A percentile compares a stretch with the other conserved stretches of the same genome.
Conservation (phyloP, 225 moss, liverwort and hornwort genomes). For the Neckera pumila region DNA sequence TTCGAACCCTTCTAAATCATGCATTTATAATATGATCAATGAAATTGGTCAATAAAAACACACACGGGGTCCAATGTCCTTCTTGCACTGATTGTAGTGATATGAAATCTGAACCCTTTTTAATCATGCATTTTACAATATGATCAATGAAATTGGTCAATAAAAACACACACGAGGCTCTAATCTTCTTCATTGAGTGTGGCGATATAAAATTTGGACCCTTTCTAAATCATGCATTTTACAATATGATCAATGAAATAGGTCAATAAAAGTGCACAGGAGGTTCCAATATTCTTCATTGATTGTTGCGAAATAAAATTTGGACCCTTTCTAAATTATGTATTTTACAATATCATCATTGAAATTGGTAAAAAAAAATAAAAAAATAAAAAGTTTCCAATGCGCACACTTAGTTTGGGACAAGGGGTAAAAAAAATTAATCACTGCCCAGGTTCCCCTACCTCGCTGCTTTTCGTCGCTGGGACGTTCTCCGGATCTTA, state of each 20-base stretch:
- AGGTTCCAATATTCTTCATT: not conserved
- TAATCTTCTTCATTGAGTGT: not conserved
- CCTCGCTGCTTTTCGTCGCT: not conserved
- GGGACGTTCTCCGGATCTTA: not conserved
- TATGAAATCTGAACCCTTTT: not conserved
- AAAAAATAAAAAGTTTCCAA: not conserved
- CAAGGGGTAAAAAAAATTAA: not conserved
- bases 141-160: not conserved
- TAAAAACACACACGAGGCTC: not conserved
- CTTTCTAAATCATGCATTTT: not conserved
- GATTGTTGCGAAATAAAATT: not conserved
- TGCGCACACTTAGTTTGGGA: not conserved
- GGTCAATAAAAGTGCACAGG: too few relatives aligned
- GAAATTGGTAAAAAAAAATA: not conserved
- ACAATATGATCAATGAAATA: not conserved
- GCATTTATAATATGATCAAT: not conserved
- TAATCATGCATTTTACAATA: not conserved
- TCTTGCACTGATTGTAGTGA: not conserved
- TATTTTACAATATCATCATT: not conserved
- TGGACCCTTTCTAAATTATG: not conserved
- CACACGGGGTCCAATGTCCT: not conserved
- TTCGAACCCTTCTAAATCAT: not conserved
- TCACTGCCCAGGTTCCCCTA: not conserved
- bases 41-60: not conserved
- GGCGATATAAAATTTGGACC: not conserved